Conservation (phyloP, 2,329 filamentous ascomycete genomes). For the Pseudogymnoascus sp. region DNA sequence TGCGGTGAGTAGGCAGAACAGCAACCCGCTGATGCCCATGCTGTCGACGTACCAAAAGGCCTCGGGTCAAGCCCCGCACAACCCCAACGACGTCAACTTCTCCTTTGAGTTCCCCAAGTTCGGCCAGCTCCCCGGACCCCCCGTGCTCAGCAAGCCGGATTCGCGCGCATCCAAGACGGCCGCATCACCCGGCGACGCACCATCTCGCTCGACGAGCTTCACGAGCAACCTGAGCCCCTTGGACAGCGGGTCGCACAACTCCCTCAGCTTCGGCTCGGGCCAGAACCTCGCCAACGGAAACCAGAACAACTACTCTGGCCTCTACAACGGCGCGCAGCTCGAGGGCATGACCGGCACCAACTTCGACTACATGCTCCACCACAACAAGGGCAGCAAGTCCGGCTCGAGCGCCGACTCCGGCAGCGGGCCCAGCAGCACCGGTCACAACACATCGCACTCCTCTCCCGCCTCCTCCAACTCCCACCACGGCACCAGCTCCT, state of each 20-base stretch:
- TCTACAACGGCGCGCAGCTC: slow-evolving; percentile 51
- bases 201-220: neutral
- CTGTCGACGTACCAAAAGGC: neutral
- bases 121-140: slow-evolving; percentile 56
- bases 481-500: slow-evolving; percentile 51
- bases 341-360: slow-evolving; percentile 35
- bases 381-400: slow-evolving; percentile 36
- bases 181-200: slow-evolving; percentile 17
- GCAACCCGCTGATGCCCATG: slow-evolving; percentile 18
- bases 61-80: slow-evolving; percentile 32
- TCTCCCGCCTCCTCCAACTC: slow-evolving; percentile 58
- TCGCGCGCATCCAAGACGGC: slow-evolving; percentile 23
- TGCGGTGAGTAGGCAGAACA: slow-evolving; percentile 36
- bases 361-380: slow-evolving; percentile 35
- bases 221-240: slow-evolving; percentile 25
- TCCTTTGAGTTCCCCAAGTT: slow-evolving; percentile 96
- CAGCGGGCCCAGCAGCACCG: slow-evolving; percentile 25
- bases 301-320: slow-evolving; percentile 45
- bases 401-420: slow-evolving; percentile 30
- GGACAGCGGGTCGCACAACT: slow-evolving; percentile 31
- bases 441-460: slow-evolving; percentile 48
- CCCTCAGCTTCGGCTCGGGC: slow-evolving; percentile 24
- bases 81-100: slow-evolving; percentile 69
- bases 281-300: slow-evolving; percentile 19
- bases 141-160: slow-evolving; percentile 16